These are phyloP conservation scores for Backusella westeae DNA, from an alignment of 192 early-diverging fungal genomes.

Conservation along the genomic window DNA sequence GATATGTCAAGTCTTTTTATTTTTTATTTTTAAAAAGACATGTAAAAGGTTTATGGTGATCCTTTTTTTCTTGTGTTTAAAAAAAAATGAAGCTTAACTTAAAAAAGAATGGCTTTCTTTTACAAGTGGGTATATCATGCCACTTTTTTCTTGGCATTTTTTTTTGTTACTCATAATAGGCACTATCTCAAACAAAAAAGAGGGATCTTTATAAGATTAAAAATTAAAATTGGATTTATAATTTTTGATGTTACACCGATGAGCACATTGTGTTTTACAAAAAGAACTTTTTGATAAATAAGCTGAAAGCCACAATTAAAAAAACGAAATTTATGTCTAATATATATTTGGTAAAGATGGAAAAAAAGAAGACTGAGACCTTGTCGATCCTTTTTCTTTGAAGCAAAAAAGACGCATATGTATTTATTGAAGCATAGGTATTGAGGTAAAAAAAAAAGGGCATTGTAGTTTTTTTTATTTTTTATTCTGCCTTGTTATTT, in stretches of 20 bases:
- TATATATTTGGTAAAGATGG: not conserved
- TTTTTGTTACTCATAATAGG: not conserved
- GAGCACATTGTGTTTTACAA: not conserved
- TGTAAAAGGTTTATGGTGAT: not conserved
- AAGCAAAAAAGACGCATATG: not conserved
- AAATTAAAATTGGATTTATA: not conserved
- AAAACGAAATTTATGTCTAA: not conserved
- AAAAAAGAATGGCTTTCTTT: not conserved
- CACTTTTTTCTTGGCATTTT: not conserved
- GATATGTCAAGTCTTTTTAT: not conserved
- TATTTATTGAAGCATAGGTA: too few species aligned
- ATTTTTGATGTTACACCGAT: not conserved
- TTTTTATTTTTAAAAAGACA: not conserved
- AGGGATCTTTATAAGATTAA: not conserved
- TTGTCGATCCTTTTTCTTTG: not conserved
- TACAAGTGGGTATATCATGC: not conserved
- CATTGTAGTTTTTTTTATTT: not conserved
- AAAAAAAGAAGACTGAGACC: not conserved
- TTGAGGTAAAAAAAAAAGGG: not conserved
- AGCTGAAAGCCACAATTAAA: not conserved
- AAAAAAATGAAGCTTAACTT: not conserved
- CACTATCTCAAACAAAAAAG: not conserved
- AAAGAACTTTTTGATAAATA: not conserved
- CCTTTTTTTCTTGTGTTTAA: too few species aligned
- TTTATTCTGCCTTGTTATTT: not conserved